A percentile compares a stretch with the other conserved stretches of the same genome.
Conservation (phyloP, 2,329 filamentous ascomycete genomes). For the Cladosporium sp. region DNA sequence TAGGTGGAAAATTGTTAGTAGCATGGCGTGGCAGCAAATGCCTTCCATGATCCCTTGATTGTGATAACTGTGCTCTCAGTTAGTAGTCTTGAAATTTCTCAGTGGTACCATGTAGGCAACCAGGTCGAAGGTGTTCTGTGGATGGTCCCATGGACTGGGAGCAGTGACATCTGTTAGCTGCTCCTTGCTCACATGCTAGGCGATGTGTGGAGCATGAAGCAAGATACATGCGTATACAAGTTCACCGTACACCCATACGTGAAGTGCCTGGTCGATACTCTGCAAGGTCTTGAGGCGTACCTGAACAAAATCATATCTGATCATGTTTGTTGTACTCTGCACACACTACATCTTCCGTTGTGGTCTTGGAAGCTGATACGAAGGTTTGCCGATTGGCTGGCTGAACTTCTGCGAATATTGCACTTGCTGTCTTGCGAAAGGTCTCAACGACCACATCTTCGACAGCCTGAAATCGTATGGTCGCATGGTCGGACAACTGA, state of each 20-base stretch:
- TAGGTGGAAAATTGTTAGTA: not conserved
- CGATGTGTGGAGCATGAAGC: not conserved
- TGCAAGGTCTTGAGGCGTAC: not conserved
- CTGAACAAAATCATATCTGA: not conserved
- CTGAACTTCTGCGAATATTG: not conserved
- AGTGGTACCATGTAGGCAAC: not conserved
- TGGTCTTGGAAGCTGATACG: not conserved
- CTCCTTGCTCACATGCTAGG: not conserved
- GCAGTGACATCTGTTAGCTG: not conserved
- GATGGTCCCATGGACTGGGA: not conserved
- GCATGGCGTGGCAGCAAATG: not conserved
- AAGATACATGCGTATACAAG: not conserved
- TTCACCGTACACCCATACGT: not conserved
- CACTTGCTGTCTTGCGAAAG: not conserved
- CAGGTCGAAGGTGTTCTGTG: not conserved
- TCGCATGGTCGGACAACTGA: not conserved
- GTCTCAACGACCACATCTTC: not conserved
- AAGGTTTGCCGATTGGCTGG: slow-evolving; percentile 3
- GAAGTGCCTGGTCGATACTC: not conserved
- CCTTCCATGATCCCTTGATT: not conserved
- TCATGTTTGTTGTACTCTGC: not conserved
- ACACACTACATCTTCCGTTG: not conserved
- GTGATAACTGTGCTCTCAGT: not conserved
- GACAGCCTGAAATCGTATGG: not conserved
- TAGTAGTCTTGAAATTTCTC: not conserved